Conservation (phyloP, 2,329 filamentous ascomycete species). For the Grosmannia penicillata region DNA sequence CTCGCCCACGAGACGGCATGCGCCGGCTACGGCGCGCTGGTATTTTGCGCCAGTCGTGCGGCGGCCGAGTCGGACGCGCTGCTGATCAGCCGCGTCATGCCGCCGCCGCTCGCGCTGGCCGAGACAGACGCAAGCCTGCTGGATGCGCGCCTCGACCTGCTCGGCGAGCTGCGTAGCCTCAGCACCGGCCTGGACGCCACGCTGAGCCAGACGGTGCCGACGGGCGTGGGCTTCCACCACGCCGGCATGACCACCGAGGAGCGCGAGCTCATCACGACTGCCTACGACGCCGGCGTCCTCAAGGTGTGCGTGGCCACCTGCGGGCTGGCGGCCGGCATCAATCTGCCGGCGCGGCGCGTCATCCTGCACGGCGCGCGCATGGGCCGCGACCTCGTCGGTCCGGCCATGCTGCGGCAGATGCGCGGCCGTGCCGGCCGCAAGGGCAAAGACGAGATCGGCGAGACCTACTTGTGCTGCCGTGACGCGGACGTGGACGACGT, state of each 20-base stretch:
- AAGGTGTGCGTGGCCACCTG: slow-evolving; percentile 65
- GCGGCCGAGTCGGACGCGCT: slow-evolving; percentile 54
- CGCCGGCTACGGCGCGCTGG: slow-evolving; percentile 55
- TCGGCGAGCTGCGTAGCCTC: slow-evolving; percentile 51
- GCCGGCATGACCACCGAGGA: slow-evolving; percentile 62
- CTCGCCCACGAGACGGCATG: slow-evolving; percentile 53
- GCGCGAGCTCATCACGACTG: slow-evolving; percentile 53
- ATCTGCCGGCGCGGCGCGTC: slow-evolving; percentile 57
- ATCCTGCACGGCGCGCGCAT: slow-evolving; percentile 63
- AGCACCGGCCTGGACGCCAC: slow-evolving; percentile 45
- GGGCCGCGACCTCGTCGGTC: slow-evolving; percentile 63
- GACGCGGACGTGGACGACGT: slow-evolving; percentile 54
- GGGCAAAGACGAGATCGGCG: slow-evolving; percentile 62
- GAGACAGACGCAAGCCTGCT: slow-evolving; percentile 31
- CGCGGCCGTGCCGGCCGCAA: slow-evolving; percentile 63
- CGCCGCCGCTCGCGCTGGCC: slow-evolving; percentile 24
- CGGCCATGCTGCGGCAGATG: slow-evolving; percentile 71
- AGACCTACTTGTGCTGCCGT: slow-evolving; percentile 63
- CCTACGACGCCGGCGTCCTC: slow-evolving; percentile 53
- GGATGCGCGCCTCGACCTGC: slow-evolving; percentile 45
- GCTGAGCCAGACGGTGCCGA: slow-evolving; percentile 47
- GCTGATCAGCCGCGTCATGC: slow-evolving; percentile 53
- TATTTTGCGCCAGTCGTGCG: slow-evolving; percentile 58
- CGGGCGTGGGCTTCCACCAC: slow-evolving; percentile 60
- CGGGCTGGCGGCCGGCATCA: slow-evolving; percentile 71